Evolutionary conservation across 768 basidiomycete genomes (phyloP), one percentile per base, ranked within the genome.

Genomic region (Cubamyces sp.): DNA sequence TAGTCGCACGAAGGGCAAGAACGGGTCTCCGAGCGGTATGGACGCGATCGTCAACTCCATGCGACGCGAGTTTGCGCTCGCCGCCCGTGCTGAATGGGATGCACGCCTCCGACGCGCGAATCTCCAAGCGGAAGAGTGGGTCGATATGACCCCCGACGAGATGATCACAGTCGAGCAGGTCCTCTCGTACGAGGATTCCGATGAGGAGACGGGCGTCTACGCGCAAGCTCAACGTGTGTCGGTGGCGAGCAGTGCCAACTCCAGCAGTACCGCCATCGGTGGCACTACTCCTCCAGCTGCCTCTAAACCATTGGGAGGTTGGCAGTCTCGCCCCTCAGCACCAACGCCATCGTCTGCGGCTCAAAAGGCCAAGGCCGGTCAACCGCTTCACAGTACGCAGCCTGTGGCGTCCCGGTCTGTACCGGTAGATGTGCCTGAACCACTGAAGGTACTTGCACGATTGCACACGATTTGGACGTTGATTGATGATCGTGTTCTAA

Each of bases 101-200:
- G 21, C 53, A 16, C 61, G 65, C 18, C 54, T 66, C 12, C 41
- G 23, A 6, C 55, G 59, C 43, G 61, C 57, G 3, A 54, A 54
- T n/a, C 54, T 66, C 4, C 60, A 60, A n/a, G 57, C 61, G 28
- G 65, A 66, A 39, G 65, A 62, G 23, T 66, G 65, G 65, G 45
- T 40, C 19, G 65, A 66, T 37, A 66, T 66, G 42, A 66, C 65
- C 6, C 16, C 34, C 0, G 47, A 57, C 16, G 65, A 66, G 61
- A 62, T 62, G 65, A 5, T 42, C 34, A 57, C 28, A 0, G 65
- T 66, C 43, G 65, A 66, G 42, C 49, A 57, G 21, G 61, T 62
- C 26, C 59, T 66, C 5, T 26, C 42, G 25, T 64, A 43, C 37
- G 63, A 64, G 11, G 63, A 64, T 1, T n/a, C 45, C 3, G 48